Evolutionary conservation across 2,329 filamentous ascomycete species (phyloP).

Genomic region (Pseudocercospora fijiensis): DNA sequence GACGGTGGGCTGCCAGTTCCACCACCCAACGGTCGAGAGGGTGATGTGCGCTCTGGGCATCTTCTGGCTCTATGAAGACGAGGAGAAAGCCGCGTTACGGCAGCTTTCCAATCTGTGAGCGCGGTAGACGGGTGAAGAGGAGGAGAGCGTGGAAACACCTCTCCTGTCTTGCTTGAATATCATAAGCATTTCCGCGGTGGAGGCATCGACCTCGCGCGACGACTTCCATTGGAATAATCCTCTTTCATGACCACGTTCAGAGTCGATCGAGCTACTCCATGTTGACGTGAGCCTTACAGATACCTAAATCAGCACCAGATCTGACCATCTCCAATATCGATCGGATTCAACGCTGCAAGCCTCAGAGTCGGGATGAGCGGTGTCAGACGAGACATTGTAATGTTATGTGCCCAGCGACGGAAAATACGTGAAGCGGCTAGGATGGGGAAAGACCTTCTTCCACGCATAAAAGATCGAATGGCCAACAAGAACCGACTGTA

Average conservation of each 20-base stretch:
- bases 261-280: not conserved
- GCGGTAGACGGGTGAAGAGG: not conserved
- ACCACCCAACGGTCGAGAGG: not conserved
- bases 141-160: slow-evolving; percentile 2
- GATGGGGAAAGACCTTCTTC: no score
- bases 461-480: no score
- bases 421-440: no score
- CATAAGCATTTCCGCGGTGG: not conserved
- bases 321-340: not conserved
- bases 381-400: not conserved
- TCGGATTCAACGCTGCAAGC: not conserved
- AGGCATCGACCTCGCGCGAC: not conserved
- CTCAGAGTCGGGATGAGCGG: not conserved
- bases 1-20: not conserved
- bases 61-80: slow-evolving; percentile 1
- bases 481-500: no score
- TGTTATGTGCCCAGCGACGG: no score
- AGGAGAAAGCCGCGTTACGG: not conserved
- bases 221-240: not conserved
- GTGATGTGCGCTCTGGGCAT: slow-evolving; percentile 10
- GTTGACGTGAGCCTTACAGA: not conserved
- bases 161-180: not conserved
- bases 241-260: not conserved
- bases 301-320: not conserved
- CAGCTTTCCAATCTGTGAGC: not conserved